phyloP scores from a whole-genome alignment of 2,329 filamentous ascomycete species.

The Corniculantispora saksenae region DNA sequence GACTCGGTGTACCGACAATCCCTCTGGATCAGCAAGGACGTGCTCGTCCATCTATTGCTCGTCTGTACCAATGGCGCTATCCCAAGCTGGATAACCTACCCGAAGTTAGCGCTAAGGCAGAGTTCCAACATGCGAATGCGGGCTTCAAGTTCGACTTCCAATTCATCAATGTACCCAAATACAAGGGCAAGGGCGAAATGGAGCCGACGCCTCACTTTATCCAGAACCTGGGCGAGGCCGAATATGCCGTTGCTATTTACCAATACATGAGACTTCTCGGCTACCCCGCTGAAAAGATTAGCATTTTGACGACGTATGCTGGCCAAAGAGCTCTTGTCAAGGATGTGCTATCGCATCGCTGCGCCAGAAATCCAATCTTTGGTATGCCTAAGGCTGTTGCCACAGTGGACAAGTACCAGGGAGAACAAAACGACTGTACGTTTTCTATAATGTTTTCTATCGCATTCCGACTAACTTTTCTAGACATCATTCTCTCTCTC shows the following conservation, averaged over 20 bases:
- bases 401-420: slow-evolving; percentile 98
- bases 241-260: slow-evolving; percentile 93
- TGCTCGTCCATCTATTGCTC: slow-evolving; percentile 81
- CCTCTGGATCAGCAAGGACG: slow-evolving; percentile 92
- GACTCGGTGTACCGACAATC: slow-evolving; percentile 88
- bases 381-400: slow-evolving; percentile 86
- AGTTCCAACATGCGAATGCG: slow-evolving; percentile 82
- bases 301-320: slow-evolving; percentile 89
- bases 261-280: slow-evolving; percentile 97
- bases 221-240: slow-evolving; percentile 93
- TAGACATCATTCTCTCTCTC: slow-evolving; percentile 90
- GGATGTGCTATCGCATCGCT: slow-evolving; percentile 83
- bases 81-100: slow-evolving; percentile 76
- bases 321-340: slow-evolving; percentile 86
- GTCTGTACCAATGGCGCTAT: slow-evolving; percentile 94
- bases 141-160: slow-evolving; percentile 95
- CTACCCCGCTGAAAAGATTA: slow-evolving; percentile 81
- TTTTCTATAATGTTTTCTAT: slow-evolving; percentile 27
- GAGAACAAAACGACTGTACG: slow-evolving; percentile 98
- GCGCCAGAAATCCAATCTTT: slow-evolving; percentile 80
- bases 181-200: slow-evolving; percentile 84
- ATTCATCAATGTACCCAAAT: slow-evolving; percentile 93
- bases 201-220: slow-evolving; percentile 94
- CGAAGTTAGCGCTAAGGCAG: slow-evolving; percentile 64
- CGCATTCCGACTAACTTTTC: slow-evolving; percentile 24